Base-by-base conservation (phyloP, 2,329 filamentous ascomycete species). In the Chalaropsis thielavioides region DNA sequence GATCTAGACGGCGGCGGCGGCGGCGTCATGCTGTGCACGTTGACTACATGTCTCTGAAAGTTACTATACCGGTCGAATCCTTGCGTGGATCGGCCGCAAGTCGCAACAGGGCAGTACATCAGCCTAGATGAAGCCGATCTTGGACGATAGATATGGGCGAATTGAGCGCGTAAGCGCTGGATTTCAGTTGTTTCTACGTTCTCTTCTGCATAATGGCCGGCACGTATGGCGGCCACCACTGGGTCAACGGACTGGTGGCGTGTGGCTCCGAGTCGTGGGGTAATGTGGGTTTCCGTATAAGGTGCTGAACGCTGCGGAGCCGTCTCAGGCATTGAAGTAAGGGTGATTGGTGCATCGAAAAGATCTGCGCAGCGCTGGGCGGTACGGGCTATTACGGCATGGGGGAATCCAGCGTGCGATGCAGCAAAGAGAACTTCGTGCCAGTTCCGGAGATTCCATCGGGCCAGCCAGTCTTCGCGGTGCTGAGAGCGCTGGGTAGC, bases 351-450 rank as follows among this genome's bases (percentile, higher is more conserved):
- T 74, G 94, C 83, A 0, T 80, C 81, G 70, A 96, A 96, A 0
- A 96, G 76, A 58, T 82, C 77, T 1, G 87, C 83, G 71, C 92
- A 97, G 61, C 92, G 82, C 71, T 85, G 79, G 1, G 87, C 82
- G 0, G 90, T 82, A 38, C 89, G 82, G 63, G 84, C 81, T 13
- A 96, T 75, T 0, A 85, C 87, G 0, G 76, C 73, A 0, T 78
- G 74, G 1, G 87, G 77, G 74, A 91, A 92, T 0, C 88, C 90
- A 1, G 82, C 82, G 61, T 95, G 75, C 0, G 89, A 81, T 2
- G 92, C 92, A 0, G 90, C 80, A 0, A 89, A 89, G 35, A 96
- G 75, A 1, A 96, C 82, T 69, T 95, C 89, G 69, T 85, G 88
- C 92, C 92, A 97, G 75, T 95, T 88, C 24, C 88, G 81, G 13